Percentiles rank a stretch among this genome's conserved stretches.
These are phyloP conservation scores for Plenodomus tracheiphilus DNA, from an alignment of 2,329 filamentous ascomycete species.

Conservation along the genomic window DNA sequence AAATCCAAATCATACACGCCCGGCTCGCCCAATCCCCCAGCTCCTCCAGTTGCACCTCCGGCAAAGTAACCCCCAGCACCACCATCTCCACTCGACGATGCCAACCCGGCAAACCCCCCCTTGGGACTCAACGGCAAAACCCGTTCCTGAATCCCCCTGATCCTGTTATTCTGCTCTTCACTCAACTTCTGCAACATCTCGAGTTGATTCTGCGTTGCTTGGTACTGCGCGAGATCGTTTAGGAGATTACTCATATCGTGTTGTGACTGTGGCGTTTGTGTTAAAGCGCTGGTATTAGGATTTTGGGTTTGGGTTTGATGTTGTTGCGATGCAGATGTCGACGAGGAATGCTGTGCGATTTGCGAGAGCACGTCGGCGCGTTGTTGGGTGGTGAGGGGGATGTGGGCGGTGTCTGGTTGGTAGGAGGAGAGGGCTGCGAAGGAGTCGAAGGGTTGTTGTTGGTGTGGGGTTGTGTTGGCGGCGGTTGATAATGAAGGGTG, in stretches of 20 bases:
- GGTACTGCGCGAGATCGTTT: conserved; percentile 64
- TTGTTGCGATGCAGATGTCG: background rate
- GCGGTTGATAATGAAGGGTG: background rate
- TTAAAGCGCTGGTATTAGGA: conserved; percentile 61
- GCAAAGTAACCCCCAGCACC: conserved; percentile 31
- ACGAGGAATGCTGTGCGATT: conserved; percentile 49
- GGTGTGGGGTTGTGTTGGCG: conserved; percentile 26
- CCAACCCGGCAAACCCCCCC: conserved; percentile 75
- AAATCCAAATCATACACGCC: conserved; percentile 55
- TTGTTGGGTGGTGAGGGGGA: conserved; percentile 37
- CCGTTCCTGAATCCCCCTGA: conserved; percentile 73
- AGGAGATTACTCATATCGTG: conserved; percentile 59
- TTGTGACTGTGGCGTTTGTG: conserved; percentile 58
- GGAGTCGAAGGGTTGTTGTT: conserved; percentile 53
- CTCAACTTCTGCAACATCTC: conserved; percentile 79
- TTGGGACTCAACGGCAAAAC: conserved; percentile 80
- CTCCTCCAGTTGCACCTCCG: conserved; percentile 18
- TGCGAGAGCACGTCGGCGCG: conserved; percentile 53
- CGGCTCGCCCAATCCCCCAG: conserved; percentile 38
- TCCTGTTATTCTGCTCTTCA: conserved; percentile 74
- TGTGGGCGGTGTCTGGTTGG: conserved; percentile 51
- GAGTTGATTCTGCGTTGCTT: conserved; percentile 72
- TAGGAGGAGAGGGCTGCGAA: conserved; percentile 47
- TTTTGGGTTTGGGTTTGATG: too few relatives aligned
- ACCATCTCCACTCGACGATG: too few relatives aligned